These are phyloP conservation scores for Yamadazyma triangularis DNA, from an alignment of 1,139 yeast species.

Conservation along the genomic window DNA sequence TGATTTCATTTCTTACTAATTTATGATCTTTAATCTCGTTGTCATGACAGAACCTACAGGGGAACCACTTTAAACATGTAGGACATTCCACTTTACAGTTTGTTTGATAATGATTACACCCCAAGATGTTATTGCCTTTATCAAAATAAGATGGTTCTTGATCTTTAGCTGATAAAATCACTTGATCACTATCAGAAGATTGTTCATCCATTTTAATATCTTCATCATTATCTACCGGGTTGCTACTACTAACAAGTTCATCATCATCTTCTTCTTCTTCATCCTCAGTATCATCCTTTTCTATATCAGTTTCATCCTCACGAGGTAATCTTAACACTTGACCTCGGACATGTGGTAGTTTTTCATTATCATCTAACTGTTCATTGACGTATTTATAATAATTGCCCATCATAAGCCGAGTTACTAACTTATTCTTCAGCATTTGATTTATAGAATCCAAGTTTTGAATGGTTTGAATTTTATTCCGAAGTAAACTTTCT, in stretches of 20 bases:
- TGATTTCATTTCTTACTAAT: constrained; percentile 58
- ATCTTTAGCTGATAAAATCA: constrained; percentile 47
- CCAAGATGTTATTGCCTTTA: constrained; percentile 38
- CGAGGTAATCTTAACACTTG: constrained; percentile 1
- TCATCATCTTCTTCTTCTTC: constrained; percentile 1
- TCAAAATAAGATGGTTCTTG: constrained; percentile 48
- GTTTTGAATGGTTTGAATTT: constrained; percentile 54
- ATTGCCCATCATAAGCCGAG: constrained; percentile 73
- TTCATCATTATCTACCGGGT: constrained; percentile 13
- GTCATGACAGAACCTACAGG: constrained; percentile 89
- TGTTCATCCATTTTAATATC: constrained; percentile 10
- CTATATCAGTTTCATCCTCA: not conserved
- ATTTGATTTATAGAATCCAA: constrained; percentile 42
- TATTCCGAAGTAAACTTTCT: constrained; percentile 48
- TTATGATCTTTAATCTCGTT: constrained; percentile 50
- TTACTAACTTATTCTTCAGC: constrained; percentile 61
- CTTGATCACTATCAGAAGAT: constrained; percentile 28
- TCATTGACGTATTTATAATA: constrained; percentile 47
- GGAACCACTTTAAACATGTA: constrained; percentile 66
- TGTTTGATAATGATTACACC: constrained; percentile 81
- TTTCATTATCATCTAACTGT: constrained; percentile 16
- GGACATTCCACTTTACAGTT: constrained; percentile 84
- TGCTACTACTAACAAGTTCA: constrained; percentile 5
- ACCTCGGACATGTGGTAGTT: not conserved
- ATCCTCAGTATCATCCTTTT: not conserved